phyloP scores from a whole-genome alignment of 2,329 filamentous ascomycete species.

The Monosporascus sp. region DNA sequence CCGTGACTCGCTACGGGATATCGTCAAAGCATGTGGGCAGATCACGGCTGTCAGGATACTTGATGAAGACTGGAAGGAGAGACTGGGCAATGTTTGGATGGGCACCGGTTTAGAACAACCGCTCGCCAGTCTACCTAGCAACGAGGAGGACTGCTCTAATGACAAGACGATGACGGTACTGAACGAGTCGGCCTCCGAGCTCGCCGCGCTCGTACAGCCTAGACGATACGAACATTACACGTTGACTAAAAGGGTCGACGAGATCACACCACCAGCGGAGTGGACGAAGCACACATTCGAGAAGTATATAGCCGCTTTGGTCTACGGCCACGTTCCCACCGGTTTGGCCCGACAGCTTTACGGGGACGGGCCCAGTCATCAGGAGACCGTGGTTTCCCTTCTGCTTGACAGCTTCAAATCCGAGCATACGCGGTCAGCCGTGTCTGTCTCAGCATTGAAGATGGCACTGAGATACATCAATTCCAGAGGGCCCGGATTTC shows the following conservation, averaged over 20 bases:
- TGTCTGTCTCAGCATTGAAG: slow-evolving; percentile 22
- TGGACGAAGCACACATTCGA: slow-evolving; percentile 25
- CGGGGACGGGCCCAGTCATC: slow-evolving; percentile 15
- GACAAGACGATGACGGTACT: slow-evolving; percentile 18
- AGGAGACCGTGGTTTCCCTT: slow-evolving; percentile 20
- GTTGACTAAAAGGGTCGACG: slow-evolving; percentile 17
- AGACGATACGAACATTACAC: slow-evolving; percentile 11
- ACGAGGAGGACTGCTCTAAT: slow-evolving; percentile 8
- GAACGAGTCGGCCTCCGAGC: background rate
- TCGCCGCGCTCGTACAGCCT: background rate
- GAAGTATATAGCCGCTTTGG: slow-evolving; percentile 22
- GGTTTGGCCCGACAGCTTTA: slow-evolving; percentile 19
- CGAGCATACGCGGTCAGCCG: slow-evolving; percentile 10
- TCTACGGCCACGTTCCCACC: slow-evolving; percentile 18
- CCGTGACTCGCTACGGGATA: slow-evolving; percentile 19
- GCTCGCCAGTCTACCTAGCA: slow-evolving; percentile 8
- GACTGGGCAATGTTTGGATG: slow-evolving; percentile 13
- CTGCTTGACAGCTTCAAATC: slow-evolving; percentile 20
- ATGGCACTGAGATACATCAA: slow-evolving; percentile 22
- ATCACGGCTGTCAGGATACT: slow-evolving; percentile 19
- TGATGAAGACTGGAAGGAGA: slow-evolving; percentile 11
- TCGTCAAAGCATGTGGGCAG: slow-evolving; percentile 18
- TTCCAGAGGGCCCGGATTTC: slow-evolving; percentile 13
- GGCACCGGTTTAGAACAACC: background rate
- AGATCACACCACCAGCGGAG: slow-evolving; percentile 16